Evolutionary conservation across 495 filamentous ascomycete species (phyloP).

Genomic region (Aspergillus avenaceus): DNA sequence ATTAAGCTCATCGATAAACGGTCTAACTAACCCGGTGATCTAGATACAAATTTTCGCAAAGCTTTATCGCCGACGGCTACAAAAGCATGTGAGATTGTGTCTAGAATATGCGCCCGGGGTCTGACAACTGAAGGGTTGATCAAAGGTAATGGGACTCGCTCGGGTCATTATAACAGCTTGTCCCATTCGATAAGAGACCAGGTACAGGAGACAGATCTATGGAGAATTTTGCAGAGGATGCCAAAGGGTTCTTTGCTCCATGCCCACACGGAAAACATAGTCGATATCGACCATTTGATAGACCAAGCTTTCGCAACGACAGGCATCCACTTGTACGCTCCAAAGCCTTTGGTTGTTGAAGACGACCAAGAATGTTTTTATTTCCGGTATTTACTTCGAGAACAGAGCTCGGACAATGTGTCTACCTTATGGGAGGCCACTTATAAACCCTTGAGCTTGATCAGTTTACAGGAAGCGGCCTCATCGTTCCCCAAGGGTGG

Average conservation of each 20-base stretch:
- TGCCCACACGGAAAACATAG: conserved; percentile 85
- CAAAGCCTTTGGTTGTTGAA: conserved; percentile 45
- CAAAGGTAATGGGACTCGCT: not conserved
- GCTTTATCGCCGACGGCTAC: conserved; percentile 70
- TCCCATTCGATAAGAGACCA: conserved; percentile 61
- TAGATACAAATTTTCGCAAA: conserved; percentile 44
- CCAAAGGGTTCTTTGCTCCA: conserved; percentile 90
- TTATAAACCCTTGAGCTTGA: conserved; percentile 52
- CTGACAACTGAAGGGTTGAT: conserved; percentile 58
- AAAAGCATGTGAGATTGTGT: conserved; percentile 72
- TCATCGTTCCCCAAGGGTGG: conserved; percentile 69
- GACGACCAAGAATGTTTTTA: conserved; percentile 37
- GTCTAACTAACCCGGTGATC: too few relatives aligned
- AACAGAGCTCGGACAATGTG: conserved; percentile 16
- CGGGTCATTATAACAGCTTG: not conserved
- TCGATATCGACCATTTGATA: conserved; percentile 76
- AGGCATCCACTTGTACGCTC: conserved; percentile 66
- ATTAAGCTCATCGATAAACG: not conserved
- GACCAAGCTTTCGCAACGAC: conserved; percentile 64
- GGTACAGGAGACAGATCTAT: conserved; percentile 79
- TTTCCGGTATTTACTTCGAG: conserved; percentile 49
- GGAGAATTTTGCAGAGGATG: conserved; percentile 79
- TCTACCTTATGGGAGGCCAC: conserved; percentile 55
- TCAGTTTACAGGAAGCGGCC: conserved; percentile 62
- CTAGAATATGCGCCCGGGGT: conserved; percentile 73